phyloP scores from a whole-genome alignment of 495 filamentous ascomycete genomes.

The Astrothelium macrocarpum region DNA sequence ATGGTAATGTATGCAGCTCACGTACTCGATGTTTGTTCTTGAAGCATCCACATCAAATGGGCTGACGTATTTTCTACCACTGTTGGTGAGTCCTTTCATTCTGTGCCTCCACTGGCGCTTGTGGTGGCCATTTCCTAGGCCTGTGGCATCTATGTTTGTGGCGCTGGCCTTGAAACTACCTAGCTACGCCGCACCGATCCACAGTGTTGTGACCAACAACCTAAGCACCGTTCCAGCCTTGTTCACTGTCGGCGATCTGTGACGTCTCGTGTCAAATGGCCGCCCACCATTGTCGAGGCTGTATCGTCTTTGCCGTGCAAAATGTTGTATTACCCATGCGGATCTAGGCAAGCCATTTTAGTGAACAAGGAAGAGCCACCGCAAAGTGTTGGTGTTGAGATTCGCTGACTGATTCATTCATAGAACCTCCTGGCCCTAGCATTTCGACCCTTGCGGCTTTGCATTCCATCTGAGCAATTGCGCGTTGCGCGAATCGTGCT shows the following conservation, averaged over 20 bases:
- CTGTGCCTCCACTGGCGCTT: constrained; percentile 2
- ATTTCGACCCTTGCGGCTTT: constrained; percentile 72
- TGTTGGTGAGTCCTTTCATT: constrained; percentile 27
- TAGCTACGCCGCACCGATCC: not conserved
- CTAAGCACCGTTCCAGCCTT: not conserved
- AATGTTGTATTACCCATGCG: not conserved
- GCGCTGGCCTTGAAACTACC: not conserved
- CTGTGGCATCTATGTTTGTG: not conserved
- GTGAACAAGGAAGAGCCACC: not conserved
- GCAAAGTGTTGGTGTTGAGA: not conserved
- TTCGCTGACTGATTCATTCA: not conserved
- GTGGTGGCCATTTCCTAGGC: not conserved
- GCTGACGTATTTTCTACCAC: constrained; percentile 34
- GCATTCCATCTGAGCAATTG: constrained; percentile 61
- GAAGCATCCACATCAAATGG: constrained; percentile 34
- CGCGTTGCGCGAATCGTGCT: constrained; percentile 66
- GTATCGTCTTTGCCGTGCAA: not conserved
- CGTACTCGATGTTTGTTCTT: constrained; percentile 33
- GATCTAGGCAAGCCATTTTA: not conserved
- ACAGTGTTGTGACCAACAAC: not conserved
- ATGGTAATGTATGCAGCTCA: constrained; percentile 19
- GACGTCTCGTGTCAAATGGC: not conserved
- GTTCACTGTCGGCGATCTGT: not conserved
- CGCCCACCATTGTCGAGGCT: not conserved
- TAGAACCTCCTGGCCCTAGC: constrained; percentile 80